Evolutionary conservation across 1,284 basidiomycete genomes (phyloP), one percentile per base, ranked within the genome.

Genomic region (Trichosporon asahii): DNA sequence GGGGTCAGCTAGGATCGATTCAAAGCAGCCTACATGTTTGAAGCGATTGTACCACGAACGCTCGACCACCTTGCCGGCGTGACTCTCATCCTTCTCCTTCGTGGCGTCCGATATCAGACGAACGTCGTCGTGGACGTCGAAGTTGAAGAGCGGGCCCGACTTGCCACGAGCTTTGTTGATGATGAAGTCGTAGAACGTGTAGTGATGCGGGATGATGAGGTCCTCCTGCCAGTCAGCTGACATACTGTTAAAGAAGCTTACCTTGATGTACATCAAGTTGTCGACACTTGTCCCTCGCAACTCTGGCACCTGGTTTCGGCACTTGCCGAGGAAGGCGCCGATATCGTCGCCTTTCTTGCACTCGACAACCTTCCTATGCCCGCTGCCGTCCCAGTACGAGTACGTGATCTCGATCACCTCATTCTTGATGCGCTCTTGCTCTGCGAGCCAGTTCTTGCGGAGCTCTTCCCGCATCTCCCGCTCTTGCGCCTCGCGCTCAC

Each of bases 321-420:
- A 96, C 81, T 95, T 98, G 80, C 95, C 93, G 70, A 99, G 86
- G 83, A 99, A 98, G 6, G 85, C 86, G 2, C 90, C 89, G 69
- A 99, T 90, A 65, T 90, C 89, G 78, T 99, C 95, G n/a, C 96
- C 96, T 82, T 99, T 99, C 86, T 94, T 97, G 84, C 95, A 98
- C 94, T 86, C 87, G 18, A 97, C 95, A 40, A 89, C 90, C 85
- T 96, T 98, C 55, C 96, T 87, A 84, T 99, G 97, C 0, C 97
- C 97, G 77, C 91, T 95, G 4, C 96, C 96, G 79, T 99, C 96
- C 97, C 97, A 99, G 83, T 91, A 99, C 0, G 94, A 97, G 80
- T 98, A 99, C 0, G 90, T 79, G 65, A 83, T 79, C 73, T 82
- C 79, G 40, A 82, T 78, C 1, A 71, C 71, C 64, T 82, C 80